These are phyloP conservation scores for Xylaria arbuscula DNA, from an alignment of 2,329 filamentous ascomycete species.

Conservation along the genomic window DNA sequence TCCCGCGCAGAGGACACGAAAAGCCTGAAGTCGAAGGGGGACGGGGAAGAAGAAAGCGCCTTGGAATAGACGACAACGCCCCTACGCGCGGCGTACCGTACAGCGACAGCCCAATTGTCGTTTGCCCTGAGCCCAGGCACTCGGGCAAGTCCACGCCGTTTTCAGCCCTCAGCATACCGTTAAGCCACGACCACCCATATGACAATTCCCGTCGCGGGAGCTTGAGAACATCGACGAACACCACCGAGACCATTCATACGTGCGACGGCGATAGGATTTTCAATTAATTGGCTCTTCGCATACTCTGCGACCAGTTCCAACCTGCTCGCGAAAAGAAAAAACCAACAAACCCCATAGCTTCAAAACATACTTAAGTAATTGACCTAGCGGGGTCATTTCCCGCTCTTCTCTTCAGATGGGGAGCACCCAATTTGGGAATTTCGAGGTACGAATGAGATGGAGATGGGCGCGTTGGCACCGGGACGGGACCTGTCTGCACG, in stretches of 20 bases:
- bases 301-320: slow-evolving; percentile 16
- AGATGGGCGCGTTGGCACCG: slow-evolving; percentile 2
- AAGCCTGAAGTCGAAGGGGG: slow-evolving; percentile 26
- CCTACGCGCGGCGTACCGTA: slow-evolving; percentile 24
- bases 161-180: slow-evolving; percentile 17
- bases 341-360: slow-evolving; percentile 18
- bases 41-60: slow-evolving; percentile 24
- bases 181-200: slow-evolving; percentile 16
- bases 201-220: not conserved
- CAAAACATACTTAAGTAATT: slow-evolving; percentile 27
- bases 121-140: slow-evolving; percentile 18
- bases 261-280: slow-evolving; percentile 8
- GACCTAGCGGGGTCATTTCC: slow-evolving; percentile 43
- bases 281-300: slow-evolving; percentile 21
- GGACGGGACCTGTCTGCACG: not conserved
- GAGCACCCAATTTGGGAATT: slow-evolving; percentile 71
- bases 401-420: slow-evolving; percentile 59
- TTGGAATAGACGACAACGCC: slow-evolving; percentile 10
- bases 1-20: slow-evolving; percentile 9
- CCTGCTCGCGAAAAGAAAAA: slow-evolving; percentile 31
- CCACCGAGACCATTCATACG: slow-evolving; percentile 10
- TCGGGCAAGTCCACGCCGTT: slow-evolving; percentile 10
- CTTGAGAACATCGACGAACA: not conserved
- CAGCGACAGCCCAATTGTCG: slow-evolving; percentile 25
- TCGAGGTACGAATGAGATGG: slow-evolving; percentile 59